phyloP scores from a whole-genome alignment of 2,329 filamentous ascomycete species.

The Colletotrichum sp. region DNA sequence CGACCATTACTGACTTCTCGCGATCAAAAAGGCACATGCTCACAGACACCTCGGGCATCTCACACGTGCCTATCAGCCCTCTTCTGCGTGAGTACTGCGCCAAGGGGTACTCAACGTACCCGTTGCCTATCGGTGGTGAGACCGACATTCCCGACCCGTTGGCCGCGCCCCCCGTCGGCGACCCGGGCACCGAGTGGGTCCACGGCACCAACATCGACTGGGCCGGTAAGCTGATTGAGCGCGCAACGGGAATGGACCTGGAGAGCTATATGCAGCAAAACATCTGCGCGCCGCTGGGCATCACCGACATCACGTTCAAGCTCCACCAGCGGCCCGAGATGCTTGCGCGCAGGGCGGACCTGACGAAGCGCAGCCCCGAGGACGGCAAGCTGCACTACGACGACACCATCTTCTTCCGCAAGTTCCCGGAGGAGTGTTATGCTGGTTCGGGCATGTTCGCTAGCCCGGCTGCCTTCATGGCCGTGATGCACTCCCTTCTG shows the following conservation, averaged over 20 bases:
- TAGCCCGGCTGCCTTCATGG: constrained; percentile 44
- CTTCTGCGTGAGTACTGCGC: constrained; percentile 25
- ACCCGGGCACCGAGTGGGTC: constrained; percentile 35
- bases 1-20: neutral
- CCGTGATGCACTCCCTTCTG: constrained; percentile 50
- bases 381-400: constrained; percentile 8
- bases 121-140: neutral
- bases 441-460: constrained; percentile 41
- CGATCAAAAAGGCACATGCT: constrained; percentile 35
- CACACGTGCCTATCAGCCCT: constrained; percentile 47
- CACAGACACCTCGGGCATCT: constrained; percentile 53
- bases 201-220: constrained; percentile 57
- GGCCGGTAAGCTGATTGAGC: constrained; percentile 56
- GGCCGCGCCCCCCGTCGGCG: constrained; percentile 20
- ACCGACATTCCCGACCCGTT: neutral
- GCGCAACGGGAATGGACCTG: constrained; percentile 45
- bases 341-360: neutral
- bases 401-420: constrained; percentile 14
- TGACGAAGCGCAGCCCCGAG: constrained; percentile 17
- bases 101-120: neutral
- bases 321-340: constrained; percentile 30
- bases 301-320: constrained; percentile 7
- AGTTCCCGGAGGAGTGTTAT: constrained; percentile 22
- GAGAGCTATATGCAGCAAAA: constrained; percentile 47
- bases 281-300: constrained; percentile 37